Evolutionary conservation across 2,329 filamentous ascomycete genomes (phyloP), one percentile per base, ranked within the genome.

Genomic region (Aspergillus sp.): DNA sequence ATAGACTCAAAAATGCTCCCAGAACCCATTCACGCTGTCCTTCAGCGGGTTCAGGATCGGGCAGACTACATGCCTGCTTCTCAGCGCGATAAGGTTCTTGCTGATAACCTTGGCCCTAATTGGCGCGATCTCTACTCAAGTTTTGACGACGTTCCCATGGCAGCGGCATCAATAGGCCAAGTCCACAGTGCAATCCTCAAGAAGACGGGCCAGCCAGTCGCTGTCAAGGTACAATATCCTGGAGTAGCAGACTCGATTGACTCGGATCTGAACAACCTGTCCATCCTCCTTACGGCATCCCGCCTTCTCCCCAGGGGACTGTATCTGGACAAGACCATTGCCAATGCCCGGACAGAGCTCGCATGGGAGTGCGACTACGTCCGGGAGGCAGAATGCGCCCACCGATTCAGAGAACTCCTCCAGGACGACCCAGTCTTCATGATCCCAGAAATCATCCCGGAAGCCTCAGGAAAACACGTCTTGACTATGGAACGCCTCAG

Each of bases 11-110:
- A 95, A 68, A 90, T 96, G 83, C 80, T 98, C 7, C 93, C 93
- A 0, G 81, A 80, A 0, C 82, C 88, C 1, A 90, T 98, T 44
- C 88, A 94, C 56, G 81, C 91, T 60, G 89, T 98, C 1, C 74
- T 98, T 10, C 90, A 95, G 64, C 84, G 94, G 5, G 93, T 98
- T 0, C 93, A 98, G 65, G 93, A 98, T 66, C 85, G 88, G 48
- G 93, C 93, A 35, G 91, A 98, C 68, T 98, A 97, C 68, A 98
- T 98, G 93, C 93, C 93, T 0, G 80, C 88, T 2, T 95, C 84
- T 66, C 93, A 98, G 67, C 85, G 93, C 9, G 84, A 98, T 65
- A 83, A 85, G 50, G 91, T 98, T 0, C 78, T 98, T 5, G 68
- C 75, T 0, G 75, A 79, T 4, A 95, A 95, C 60, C 78, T 98